phyloP scores from a whole-genome alignment of 352 stramenopile species.

The Pythium dissotocum region DNA sequence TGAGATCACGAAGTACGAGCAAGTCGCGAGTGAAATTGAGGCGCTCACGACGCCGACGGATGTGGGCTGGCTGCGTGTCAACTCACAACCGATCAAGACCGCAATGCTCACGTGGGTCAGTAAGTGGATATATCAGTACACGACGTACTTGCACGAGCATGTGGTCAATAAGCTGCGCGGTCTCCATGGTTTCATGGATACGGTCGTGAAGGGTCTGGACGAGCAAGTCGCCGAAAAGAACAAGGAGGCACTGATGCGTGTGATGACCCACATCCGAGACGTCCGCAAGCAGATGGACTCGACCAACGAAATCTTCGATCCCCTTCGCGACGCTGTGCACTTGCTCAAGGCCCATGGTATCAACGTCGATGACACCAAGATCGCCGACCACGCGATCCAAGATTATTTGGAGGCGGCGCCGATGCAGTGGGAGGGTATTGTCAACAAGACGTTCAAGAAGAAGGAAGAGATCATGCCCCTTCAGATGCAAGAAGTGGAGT shows the following conservation, averaged over 20 bases:
- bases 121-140: conserved; percentile 97
- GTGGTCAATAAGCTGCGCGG: conserved; percentile 88
- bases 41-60: conserved; percentile 89
- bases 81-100: conserved; percentile 97
- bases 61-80: conserved; percentile 97
- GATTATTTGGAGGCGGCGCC: conserved; percentile 95
- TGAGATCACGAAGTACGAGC: conserved; percentile 95
- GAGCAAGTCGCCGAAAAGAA: conserved; percentile 91
- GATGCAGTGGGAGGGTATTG: conserved; percentile 96
- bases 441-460: conserved; percentile 98
- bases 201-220: conserved; percentile 89
- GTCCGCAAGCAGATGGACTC: conserved; percentile 93
- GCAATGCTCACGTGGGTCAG: conserved; percentile 95
- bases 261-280: conserved; percentile 96
- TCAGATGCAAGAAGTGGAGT: conserved; percentile 95
- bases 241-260: conserved; percentile 95
- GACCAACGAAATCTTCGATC: conserved; percentile 94
- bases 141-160: conserved; percentile 91
- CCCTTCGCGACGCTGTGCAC: conserved; percentile 92
- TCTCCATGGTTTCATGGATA: conserved; percentile 94
- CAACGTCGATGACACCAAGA: conserved; percentile 90
- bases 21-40: conserved; percentile 91
- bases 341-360: conserved; percentile 94
- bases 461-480: conserved; percentile 98
- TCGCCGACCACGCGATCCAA: conserved; percentile 75